Evolutionary conservation across 257 asterid species (phyloP).

Genomic region (Petunia secreta): DNA sequence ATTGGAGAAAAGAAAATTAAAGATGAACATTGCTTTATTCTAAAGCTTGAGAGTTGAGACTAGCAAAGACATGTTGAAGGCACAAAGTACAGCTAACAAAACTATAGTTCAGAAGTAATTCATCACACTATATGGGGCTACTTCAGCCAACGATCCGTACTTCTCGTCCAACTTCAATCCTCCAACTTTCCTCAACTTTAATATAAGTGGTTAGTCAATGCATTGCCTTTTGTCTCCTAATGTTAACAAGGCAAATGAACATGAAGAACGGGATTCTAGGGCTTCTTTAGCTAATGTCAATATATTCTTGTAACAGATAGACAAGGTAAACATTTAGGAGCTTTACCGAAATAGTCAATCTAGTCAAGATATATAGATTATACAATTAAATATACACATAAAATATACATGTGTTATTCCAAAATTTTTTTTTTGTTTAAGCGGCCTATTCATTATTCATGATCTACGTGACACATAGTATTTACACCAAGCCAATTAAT

Average conservation of each 20-base stretch:
- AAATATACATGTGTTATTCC: no score
- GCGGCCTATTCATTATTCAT: no score
- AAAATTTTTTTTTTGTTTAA: no score
- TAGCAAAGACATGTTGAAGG: slow-evolving; percentile 50
- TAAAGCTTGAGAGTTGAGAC: slow-evolving; percentile 52
- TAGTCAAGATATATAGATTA: no score
- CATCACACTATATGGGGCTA: slow-evolving; percentile 87
- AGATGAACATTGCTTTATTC: slow-evolving; percentile 67
- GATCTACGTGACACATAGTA: no score
- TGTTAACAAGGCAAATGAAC: slow-evolving; percentile 42
- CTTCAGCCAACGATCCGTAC: slow-evolving; percentile 84
- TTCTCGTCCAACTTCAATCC: slow-evolving; percentile 68
- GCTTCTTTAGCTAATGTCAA: not conserved
- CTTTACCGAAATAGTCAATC: no score
- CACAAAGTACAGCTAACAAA: slow-evolving; percentile 67
- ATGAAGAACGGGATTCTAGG: slow-evolving; percentile 26
- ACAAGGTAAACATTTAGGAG: no score
- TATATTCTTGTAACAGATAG: not conserved
- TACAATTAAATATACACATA: no score
- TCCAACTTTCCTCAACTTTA: slow-evolving; percentile 73
- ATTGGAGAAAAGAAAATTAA: slow-evolving; percentile 64
- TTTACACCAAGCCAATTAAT: no score
- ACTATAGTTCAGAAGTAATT: slow-evolving; percentile 43
- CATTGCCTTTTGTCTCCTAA: slow-evolving; percentile 80
- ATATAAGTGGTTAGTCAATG: slow-evolving; percentile 62